Conservation (phyloP, 306 rosid genomes). For the Cicer pinnatifidum region DNA sequence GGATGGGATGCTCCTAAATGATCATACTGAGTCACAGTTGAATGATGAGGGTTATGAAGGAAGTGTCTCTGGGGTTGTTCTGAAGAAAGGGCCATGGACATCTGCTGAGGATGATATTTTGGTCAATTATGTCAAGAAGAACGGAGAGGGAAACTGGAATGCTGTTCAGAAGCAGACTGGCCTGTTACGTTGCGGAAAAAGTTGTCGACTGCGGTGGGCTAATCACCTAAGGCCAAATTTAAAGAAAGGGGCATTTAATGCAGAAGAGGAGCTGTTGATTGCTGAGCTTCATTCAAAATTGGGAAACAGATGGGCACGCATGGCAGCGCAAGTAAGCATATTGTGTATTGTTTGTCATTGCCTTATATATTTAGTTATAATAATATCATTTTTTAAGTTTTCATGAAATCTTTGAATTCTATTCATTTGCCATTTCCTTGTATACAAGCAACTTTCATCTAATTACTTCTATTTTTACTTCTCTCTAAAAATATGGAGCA, state of each 20-base stretch:
- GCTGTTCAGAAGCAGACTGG: conserved; percentile 97
- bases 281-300: conserved; percentile 83
- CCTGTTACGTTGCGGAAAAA: conserved; percentile 90
- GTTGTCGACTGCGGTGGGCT: conserved; percentile 98
- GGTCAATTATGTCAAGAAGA: conserved; percentile 84
- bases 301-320: conserved; percentile 99
- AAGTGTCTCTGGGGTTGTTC: conserved; percentile 46
- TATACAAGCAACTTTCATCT: conserved; percentile 33
- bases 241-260: conserved; percentile 87
- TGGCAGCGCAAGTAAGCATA: conserved; percentile 86
- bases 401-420: conserved; percentile 35
- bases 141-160: conserved; percentile 99
- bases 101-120: conserved; percentile 83
- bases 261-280: conserved; percentile 79
- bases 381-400: not conserved
- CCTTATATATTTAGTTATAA: conserved; percentile 11
- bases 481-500: conserved; percentile 11
- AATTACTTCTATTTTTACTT: conserved; percentile 23
- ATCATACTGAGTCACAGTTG: conserved; percentile 54
- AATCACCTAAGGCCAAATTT: conserved; percentile 97
- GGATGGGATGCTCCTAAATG: conserved; percentile 56
- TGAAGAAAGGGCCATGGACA: conserved; percentile 99
- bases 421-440: conserved; percentile 25
- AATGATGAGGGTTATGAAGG: conserved; percentile 66
- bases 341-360: conserved; percentile 39